Evolutionary conservation across 805 yeast genomes (phyloP).

Genomic region (Saturnispora dispora): DNA sequence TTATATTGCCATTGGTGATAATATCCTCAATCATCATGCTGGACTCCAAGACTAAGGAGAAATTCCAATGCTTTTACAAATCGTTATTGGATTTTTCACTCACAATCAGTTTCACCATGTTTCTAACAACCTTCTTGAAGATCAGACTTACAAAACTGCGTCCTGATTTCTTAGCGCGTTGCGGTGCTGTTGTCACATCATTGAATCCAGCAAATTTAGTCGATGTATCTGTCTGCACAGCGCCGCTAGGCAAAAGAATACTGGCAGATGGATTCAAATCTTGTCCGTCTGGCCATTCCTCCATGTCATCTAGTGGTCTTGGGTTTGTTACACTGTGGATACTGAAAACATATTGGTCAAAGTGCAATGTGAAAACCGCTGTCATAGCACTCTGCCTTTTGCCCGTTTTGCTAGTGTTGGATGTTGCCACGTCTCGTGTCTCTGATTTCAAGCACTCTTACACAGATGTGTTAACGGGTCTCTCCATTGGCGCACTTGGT

Average conservation of each 20-base stretch:
- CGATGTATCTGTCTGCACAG: slow-evolving; percentile 24
- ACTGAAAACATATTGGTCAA: slow-evolving; percentile 12
- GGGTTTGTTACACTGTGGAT: slow-evolving; percentile 45
- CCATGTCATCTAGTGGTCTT: slow-evolving; percentile 59
- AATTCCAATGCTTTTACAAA: slow-evolving; percentile 31
- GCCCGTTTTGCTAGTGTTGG: slow-evolving; percentile 30
- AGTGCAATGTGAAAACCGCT: background rate
- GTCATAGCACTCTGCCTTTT: slow-evolving; percentile 19
- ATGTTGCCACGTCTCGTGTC: slow-evolving; percentile 46
- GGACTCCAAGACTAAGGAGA: slow-evolving; percentile 16
- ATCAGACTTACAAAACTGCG: slow-evolving; percentile 76
- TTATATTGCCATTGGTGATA: slow-evolving; percentile 30
- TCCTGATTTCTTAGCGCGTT: slow-evolving; percentile 83
- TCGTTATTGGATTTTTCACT: slow-evolving; percentile 33
- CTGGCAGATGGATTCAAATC: slow-evolving; percentile 63
- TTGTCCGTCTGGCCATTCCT: slow-evolving; percentile 74
- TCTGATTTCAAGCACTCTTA: slow-evolving; percentile 90
- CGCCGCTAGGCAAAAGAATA: slow-evolving; percentile 25
- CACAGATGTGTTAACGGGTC: slow-evolving; percentile 68
- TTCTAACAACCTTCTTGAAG: slow-evolving; percentile 66
- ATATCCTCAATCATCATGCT: slow-evolving; percentile 15
- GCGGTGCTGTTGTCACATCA: slow-evolving; percentile 37
- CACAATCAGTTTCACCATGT: slow-evolving; percentile 35
- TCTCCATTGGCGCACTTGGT: slow-evolving; percentile 19
- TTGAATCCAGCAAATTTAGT: slow-evolving; percentile 27